Percentiles rank a stretch among this genome's conserved stretches.
Evolutionary conservation across 2,329 filamentous ascomycete species (phyloP).

Genomic region (Trichoderma sp.): DNA sequence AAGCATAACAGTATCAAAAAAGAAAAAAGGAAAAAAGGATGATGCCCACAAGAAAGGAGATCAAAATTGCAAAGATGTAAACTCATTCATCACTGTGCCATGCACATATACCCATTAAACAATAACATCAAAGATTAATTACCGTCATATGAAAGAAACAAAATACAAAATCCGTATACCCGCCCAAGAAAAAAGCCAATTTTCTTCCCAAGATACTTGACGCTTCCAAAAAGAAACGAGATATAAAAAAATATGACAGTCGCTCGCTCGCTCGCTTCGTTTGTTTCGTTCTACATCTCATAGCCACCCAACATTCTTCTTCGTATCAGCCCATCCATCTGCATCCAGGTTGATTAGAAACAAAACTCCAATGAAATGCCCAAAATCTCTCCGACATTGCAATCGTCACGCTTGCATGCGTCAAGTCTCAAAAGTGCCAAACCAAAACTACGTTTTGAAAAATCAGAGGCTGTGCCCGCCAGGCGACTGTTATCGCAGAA

Average conservation of each 20-base stretch:
- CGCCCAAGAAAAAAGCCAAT: not conserved
- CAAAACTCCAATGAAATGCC: not conserved
- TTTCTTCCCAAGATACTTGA: not conserved
- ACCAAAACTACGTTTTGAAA: not conserved
- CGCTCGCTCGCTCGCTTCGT: not conserved
- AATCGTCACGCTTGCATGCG: not conserved
- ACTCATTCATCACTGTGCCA: not conserved
- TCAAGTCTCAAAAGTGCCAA: slow-evolving; percentile 2
- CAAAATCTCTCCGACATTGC: not conserved
- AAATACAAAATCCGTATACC: not conserved
- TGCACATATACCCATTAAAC: not conserved
- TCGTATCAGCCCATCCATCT: not conserved
- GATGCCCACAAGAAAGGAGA: not conserved
- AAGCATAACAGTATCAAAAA: no score
- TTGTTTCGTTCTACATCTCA: not conserved
- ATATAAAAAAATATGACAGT: not conserved
- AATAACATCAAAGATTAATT: not conserved
- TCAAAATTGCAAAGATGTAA: not conserved
- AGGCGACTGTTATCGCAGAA: not conserved
- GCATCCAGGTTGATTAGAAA: not conserved
- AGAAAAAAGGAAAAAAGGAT: no score
- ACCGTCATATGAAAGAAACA: not conserved
- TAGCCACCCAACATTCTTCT: not conserved
- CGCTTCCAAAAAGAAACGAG: not conserved
- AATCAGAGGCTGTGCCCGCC: not conserved